Evolutionary conservation across 176 grass and related monocot genomes (phyloP), one percentile per base, ranked within the genome.

Genomic region (Avena sativa): DNA sequence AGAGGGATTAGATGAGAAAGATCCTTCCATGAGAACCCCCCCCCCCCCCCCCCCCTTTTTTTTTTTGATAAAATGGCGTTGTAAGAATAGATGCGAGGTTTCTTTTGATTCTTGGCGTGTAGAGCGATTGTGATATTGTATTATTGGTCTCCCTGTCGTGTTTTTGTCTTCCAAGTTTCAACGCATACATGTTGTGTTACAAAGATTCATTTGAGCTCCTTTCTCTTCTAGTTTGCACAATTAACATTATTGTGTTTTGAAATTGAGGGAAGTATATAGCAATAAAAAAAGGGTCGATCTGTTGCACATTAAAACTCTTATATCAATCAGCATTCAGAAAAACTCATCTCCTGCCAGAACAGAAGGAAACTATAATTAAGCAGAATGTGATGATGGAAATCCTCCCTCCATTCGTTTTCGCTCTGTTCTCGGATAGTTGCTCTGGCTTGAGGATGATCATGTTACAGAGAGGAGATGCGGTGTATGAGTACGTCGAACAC

Each of bases 11-110:
- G 49, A 89, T 23, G 12, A 16, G 51, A 78, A 36, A 78, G 38
- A 12, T 19, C 30, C 30, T 69, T 69, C 66, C 66, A 19, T 69
- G 66, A 69, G 14, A 69, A 19, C n/a, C n/a, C n/a, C n/a, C n/a
- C n/a, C n/a, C n/a, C n/a, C n/a, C n/a, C n/a, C n/a, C n/a, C n/a
- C n/a, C n/a, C n/a, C n/a, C n/a, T n/a, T n/a, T 32, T 32, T 32
- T 20, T 79, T 88, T 79, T 61, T 72, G 81, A 80, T 85, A 85
- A 83, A 83, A 61, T 40, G 70, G 43, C 19, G 26, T 26, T 81
- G 48, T 85, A 81, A 83, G 85, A 85, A 89, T 81, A 89, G 83
- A 36, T 76, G 78, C 59, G 70, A 77, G 70, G 71, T 76, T 68
- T 69, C 4, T 81, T 65, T 73, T 70, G 60, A 81, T 81, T 81